Base-by-base conservation (phyloP, 805 yeast genomes). In the Cyberlindnera misumaiensis region DNA sequence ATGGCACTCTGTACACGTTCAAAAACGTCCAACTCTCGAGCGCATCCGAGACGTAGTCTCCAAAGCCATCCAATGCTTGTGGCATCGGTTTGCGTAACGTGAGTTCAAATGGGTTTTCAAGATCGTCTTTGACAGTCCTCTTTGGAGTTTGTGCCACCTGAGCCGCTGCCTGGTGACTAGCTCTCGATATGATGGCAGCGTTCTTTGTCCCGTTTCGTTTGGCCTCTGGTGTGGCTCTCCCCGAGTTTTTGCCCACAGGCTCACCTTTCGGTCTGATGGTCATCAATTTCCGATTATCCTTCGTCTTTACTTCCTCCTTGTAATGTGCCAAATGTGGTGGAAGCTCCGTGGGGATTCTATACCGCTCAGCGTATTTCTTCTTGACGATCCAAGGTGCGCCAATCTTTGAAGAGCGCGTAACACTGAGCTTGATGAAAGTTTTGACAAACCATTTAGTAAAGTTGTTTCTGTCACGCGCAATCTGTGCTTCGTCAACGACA, bases 361-460 rank as follows among this genome's bases (percentile, higher is more conserved):
- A 86, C 49, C 72, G 71, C 40, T 67, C 68, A 0, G 93, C 93
- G 58, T 75, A 86, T 47, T 80, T 79, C 18, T 75, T 77, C 55
- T 81, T 83, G 12, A 93, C 93, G 15, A 90, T 78, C 97, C 97
- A 93, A 3, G 97, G 97, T 3, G 97, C 90, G 3, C 97, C 97
- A 31, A 80, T 68, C 68, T 83, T 85, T 39, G 81, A 72, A 2
- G 89, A 84, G 70, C 56, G 86, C 72, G 50, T 64, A 26, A 39
- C 71, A 16, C 32, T 86, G 73, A 56, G 84, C 71, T 60, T 89
- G 84, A 56, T 89, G 71, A 56, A 93, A 80, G n/a, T 96, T 81
- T 89, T 83, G 28, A 93, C 83, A 38, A 83, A 72, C 76, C 89
- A 82, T 59, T 90, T 93, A 9, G 97, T 89, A 64, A 88, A 89